Evolutionary conservation across 1,139 yeast genomes (phyloP).

Genomic region (Protomyces pachydermus): DNA sequence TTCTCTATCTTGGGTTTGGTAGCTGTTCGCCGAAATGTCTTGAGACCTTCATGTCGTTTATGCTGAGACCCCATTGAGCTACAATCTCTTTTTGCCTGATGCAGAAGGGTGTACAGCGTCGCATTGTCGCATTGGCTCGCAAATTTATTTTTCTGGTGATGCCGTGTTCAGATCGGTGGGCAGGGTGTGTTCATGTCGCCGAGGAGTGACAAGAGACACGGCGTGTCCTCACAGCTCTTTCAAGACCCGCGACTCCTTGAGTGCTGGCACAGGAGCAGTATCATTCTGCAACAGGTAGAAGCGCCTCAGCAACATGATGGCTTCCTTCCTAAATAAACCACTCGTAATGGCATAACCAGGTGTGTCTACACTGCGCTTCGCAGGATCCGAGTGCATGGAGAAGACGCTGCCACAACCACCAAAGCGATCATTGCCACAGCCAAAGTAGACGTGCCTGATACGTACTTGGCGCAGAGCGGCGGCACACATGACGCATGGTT

Average conservation of each 20-base stretch:
- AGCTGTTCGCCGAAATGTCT: constrained; percentile 18
- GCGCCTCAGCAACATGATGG: constrained; percentile 68
- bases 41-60: constrained; percentile 20
- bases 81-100: not conserved
- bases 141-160: too few relatives aligned
- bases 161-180: not conserved
- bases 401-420: constrained; percentile 95
- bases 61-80: constrained; percentile 17
- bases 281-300: constrained; percentile 52
- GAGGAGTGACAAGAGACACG: not conserved
- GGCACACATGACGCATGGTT: constrained; percentile 98
- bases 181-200: not conserved
- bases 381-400: constrained; percentile 45
- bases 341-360: constrained; percentile 59
- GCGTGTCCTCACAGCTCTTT: constrained; percentile 45
- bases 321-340: constrained; percentile 75
- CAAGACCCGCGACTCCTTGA: constrained; percentile 68
- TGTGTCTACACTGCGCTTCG: constrained; percentile 32
- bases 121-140: too few relatives aligned
- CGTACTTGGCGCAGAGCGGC: constrained; percentile 79
- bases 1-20: constrained; percentile 17
- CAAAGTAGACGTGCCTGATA: constrained; percentile 68
- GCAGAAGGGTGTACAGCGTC: too few relatives aligned
- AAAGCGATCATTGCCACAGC: constrained; percentile 90
- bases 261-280: constrained; percentile 71